phyloP scores from a whole-genome alignment of 2,329 filamentous ascomycete species.

The Cladosporium sphaerospermum region DNA sequence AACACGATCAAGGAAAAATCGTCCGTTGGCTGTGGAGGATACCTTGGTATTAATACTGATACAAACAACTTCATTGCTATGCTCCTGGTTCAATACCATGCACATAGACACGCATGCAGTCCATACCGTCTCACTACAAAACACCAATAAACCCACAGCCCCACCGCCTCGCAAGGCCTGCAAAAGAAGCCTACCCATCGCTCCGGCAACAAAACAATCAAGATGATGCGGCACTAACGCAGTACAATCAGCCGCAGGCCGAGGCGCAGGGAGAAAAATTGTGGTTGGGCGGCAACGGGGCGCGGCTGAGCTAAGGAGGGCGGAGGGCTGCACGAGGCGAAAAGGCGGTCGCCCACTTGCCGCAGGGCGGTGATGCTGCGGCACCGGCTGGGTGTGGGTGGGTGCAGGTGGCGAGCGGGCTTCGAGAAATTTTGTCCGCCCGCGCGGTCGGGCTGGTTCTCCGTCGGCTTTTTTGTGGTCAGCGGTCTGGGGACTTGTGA shows the following conservation, averaged over 20 bases:
- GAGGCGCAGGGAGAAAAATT: background rate
- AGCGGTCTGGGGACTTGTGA: too few species aligned
- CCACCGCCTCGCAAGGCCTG: background rate
- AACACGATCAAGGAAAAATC: too few species aligned
- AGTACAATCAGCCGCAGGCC: background rate
- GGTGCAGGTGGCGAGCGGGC: background rate
- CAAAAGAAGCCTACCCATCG: background rate
- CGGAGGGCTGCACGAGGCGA: background rate
- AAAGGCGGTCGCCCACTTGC: slow-evolving; percentile 5
- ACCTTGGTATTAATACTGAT: too few species aligned
- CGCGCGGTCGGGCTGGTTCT: too few species aligned
- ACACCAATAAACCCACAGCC: background rate
- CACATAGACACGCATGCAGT: too few species aligned
- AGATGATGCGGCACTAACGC: background rate
- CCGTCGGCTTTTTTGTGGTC: too few species aligned
- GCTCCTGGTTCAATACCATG: too few species aligned
- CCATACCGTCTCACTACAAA: too few species aligned
- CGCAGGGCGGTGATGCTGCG: slow-evolving; percentile 1
- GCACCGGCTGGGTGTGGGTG: background rate
- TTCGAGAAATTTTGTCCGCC: background rate
- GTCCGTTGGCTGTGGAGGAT: too few species aligned
- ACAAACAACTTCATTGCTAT: too few species aligned
- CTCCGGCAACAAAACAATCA: background rate
- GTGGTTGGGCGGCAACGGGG: slow-evolving; percentile 3
- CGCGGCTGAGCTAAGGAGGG: background rate